A percentile compares a stretch with the other conserved stretches of the same genome.
Evolutionary conservation across 1,139 yeast species (phyloP).

Genomic region (Protomyces inouyei): DNA sequence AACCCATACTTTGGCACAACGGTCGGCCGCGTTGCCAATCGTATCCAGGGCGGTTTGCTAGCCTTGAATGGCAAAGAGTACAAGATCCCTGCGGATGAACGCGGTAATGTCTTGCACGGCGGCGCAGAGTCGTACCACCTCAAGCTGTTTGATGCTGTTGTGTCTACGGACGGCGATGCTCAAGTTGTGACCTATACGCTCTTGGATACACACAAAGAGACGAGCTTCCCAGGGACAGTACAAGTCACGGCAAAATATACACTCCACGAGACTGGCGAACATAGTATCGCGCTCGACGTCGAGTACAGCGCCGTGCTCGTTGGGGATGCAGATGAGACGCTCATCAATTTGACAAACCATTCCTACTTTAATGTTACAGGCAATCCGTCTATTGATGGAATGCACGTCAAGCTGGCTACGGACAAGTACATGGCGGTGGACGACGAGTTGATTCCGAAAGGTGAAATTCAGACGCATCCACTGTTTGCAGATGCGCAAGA

Average conservation of each 20-base stretch:
- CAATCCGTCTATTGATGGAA: slow-evolving; percentile 36
- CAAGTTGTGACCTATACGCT: slow-evolving; percentile 19
- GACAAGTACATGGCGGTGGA: slow-evolving; percentile 43
- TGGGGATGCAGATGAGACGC: slow-evolving; percentile 42
- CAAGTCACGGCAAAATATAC: slow-evolving; percentile 29
- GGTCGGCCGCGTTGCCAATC: slow-evolving; percentile 59
- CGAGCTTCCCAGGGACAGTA: slow-evolving; percentile 32
- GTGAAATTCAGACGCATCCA: slow-evolving; percentile 41
- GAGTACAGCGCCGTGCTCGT: slow-evolving; percentile 29
- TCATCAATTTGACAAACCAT: slow-evolving; percentile 61
- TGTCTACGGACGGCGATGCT: neutral
- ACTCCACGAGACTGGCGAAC: slow-evolving; percentile 24
- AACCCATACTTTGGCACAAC: slow-evolving; percentile 26
- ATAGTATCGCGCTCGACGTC: slow-evolving; percentile 29
- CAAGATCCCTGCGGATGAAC: slow-evolving; percentile 46
- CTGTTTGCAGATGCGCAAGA: slow-evolving; percentile 28
- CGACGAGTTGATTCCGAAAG: slow-evolving; percentile 49
- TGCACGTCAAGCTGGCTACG: slow-evolving; percentile 38
- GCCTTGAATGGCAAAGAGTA: slow-evolving; percentile 44
- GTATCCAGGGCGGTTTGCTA: slow-evolving; percentile 50
- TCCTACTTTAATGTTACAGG: slow-evolving; percentile 43
- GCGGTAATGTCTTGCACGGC: slow-evolving; percentile 49
- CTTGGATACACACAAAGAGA: slow-evolving; percentile 27
- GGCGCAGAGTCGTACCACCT: slow-evolving; percentile 54
- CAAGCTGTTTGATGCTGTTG: slow-evolving; percentile 37